Conservation (phyloP, 2,329 filamentous ascomycete species). For the Thelonectria discophora region DNA sequence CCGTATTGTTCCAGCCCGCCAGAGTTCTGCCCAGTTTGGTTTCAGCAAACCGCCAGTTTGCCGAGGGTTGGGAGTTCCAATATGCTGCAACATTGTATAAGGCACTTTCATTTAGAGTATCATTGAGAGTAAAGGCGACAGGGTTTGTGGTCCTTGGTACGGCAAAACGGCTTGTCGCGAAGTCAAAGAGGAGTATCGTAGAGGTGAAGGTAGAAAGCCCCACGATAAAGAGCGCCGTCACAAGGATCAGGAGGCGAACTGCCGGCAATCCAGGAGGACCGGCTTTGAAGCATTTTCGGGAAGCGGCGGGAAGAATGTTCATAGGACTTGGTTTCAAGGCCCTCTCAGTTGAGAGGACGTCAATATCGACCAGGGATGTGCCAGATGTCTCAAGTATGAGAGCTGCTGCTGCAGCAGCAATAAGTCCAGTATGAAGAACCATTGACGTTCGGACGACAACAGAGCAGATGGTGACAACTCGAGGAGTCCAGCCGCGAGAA, state of each 20-base stretch:
- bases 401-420: constrained; percentile 20
- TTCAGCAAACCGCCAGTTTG: constrained; percentile 28
- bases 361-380: background rate
- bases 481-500: constrained; percentile 2
- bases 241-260: background rate
- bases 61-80: constrained; percentile 24
- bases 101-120: background rate
- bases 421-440: constrained; percentile 6
- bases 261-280: background rate
- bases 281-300: background rate
- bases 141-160: background rate
- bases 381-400: constrained; percentile 19
- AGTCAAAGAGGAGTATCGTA: constrained; percentile 24
- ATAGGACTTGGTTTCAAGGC: background rate
- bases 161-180: background rate
- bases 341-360: constrained; percentile 7
- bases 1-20: constrained; percentile 3
- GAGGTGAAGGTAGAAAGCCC: constrained; percentile 19
- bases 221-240: background rate
- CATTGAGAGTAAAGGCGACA: background rate
- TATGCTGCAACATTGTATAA: constrained; percentile 15
- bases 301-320: constrained; percentile 19
- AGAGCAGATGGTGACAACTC: constrained; percentile 18
- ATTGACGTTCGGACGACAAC: constrained; percentile 10
- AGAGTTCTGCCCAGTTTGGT: background rate